These are phyloP conservation scores for Dothidotthia symphoricarpi DNA, from an alignment of 2,329 filamentous ascomycete species.

Conservation along the genomic window DNA sequence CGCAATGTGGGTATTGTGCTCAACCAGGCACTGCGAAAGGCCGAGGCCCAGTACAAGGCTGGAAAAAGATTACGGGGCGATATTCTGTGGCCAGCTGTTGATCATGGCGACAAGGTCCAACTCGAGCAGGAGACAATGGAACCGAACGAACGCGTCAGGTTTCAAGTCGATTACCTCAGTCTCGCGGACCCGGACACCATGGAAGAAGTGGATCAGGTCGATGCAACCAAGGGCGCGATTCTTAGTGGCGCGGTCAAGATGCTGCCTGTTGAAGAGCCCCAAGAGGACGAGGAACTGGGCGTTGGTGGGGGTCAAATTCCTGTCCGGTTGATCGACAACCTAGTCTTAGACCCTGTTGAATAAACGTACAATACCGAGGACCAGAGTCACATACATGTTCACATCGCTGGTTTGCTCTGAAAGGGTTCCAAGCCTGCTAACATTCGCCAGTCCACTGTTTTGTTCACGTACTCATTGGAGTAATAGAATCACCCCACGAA, in stretches of 20 bases:
- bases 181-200: slow-evolving; percentile 82
- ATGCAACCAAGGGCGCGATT: slow-evolving; percentile 70
- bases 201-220: slow-evolving; percentile 71
- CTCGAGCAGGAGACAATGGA: slow-evolving; percentile 62
- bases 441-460: too few species aligned
- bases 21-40: slow-evolving; percentile 65
- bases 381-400: too few species aligned
- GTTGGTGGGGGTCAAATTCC: slow-evolving; percentile 70
- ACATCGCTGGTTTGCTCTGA: too few species aligned
- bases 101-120: slow-evolving; percentile 56
- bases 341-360: slow-evolving; percentile 55
- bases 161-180: slow-evolving; percentile 90
- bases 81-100: slow-evolving; percentile 70
- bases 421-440: too few species aligned
- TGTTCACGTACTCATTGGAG: too few species aligned
- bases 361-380: neutral
- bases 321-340: slow-evolving; percentile 92
- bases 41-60: slow-evolving; percentile 63
- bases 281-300: slow-evolving; percentile 66
- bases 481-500: too few species aligned
- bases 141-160: slow-evolving; percentile 63
- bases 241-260: slow-evolving; percentile 91
- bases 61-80: slow-evolving; percentile 58
- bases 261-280: slow-evolving; percentile 70
- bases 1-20: slow-evolving; percentile 72